These are phyloP conservation scores for Ceratocystis cubensis DNA, from an alignment of 2,329 filamentous ascomycete species.

Conservation along the genomic window DNA sequence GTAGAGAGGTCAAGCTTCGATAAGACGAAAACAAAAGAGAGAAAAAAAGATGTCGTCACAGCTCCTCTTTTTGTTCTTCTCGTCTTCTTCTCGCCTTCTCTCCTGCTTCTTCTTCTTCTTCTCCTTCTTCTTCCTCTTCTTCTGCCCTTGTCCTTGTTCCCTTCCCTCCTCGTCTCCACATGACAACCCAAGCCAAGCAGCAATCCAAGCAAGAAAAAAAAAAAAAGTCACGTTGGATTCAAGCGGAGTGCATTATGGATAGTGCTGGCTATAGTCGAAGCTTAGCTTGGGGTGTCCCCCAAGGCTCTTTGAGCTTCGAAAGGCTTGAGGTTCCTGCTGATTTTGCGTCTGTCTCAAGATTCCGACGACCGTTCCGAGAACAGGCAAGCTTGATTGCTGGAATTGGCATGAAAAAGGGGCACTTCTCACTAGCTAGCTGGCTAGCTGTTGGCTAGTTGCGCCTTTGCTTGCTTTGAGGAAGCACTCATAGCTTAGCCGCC, in stretches of 20 bases:
- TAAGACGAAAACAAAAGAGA: background rate
- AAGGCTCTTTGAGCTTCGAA: background rate
- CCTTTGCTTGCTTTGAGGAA: background rate
- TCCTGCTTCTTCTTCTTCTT: background rate
- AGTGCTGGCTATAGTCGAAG: background rate
- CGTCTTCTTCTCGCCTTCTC: background rate
- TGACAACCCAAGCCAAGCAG: background rate
- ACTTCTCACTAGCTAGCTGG: too few relatives aligned
- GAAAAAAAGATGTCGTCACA: background rate
- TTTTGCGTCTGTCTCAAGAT: too few relatives aligned
- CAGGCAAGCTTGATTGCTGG: background rate
- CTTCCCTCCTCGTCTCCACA: background rate
- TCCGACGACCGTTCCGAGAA: too few relatives aligned
- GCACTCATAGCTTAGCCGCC: too few relatives aligned
- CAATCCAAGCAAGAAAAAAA: background rate
- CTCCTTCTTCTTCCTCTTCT: background rate
- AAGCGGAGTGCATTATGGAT: background rate
- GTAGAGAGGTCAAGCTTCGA: background rate
- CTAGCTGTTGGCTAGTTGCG: too few relatives aligned
- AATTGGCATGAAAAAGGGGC: background rate
- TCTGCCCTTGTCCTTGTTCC: background rate
- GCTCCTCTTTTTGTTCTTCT: background rate
- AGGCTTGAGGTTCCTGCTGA: too few relatives aligned
- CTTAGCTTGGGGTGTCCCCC: background rate
- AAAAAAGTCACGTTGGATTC: background rate